Evolutionary conservation across 768 basidiomycete genomes (phyloP), one percentile per base, ranked within the genome.

Genomic region (Mycena latifolia): DNA sequence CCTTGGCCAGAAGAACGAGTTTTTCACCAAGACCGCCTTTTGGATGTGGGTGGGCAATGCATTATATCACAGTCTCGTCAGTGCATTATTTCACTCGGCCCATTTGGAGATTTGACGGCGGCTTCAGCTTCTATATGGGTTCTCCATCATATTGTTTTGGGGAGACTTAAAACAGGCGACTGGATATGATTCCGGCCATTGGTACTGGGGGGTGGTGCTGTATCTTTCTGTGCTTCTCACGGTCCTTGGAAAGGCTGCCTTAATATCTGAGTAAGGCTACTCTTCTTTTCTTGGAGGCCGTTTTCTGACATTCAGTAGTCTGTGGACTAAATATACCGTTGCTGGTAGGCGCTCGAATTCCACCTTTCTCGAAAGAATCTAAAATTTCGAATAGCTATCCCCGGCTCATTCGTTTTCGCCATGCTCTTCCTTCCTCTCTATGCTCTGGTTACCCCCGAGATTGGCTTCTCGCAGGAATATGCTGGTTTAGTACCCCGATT

Each of bases 321-420:
- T 99, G n/a, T 99, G 98, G 98, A 99, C 98, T 0, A 99, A 99
- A 76, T 99, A 99, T 74, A 99, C 97, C 15, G 93, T 98, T 52
- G 95, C 94, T 43, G 92, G 92, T 92, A 73, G 61, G 33, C 14
- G 84, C 76, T 27, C 22, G n/a, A 15, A 58, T 24, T 56, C 25
- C 18, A 20, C 7, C 58, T 53, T 35, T 37, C 58, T 10, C 31
- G 27, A 22, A 35, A 35, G 14, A 35, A n/a, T n/a, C 29, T 62
- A 37, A 61, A 33, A 61, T 53, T 52, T 63, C 61, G 70, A 59
- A 73, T 73, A 90, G 97, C 98, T 14, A 99, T 99, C 55, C 98
- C 97, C 2, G 98, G 98, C 22, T 98, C 98, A 3, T 98, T 99
- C 75, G 77, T 92, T 37, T 96, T 99, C 80, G 94, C 98, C n/a